These are phyloP conservation scores for Entomortierella parvispora DNA, from an alignment of 192 early-diverging fungal genomes.

Conservation along the genomic window DNA sequence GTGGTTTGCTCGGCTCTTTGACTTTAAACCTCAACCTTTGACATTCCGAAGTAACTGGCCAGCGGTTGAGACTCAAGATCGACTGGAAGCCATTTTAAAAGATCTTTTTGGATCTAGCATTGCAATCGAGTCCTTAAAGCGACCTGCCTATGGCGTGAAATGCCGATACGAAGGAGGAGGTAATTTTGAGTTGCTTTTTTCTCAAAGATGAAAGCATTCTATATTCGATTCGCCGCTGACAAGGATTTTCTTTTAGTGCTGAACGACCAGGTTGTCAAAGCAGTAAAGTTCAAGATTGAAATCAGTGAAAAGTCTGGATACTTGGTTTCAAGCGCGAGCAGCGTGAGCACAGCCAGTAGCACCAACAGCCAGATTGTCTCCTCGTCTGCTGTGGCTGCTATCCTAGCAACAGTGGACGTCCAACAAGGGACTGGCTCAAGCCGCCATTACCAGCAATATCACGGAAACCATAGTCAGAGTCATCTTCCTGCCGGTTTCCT, in stretches of 20 bases:
- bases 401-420: constrained; percentile 18
- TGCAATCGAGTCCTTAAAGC: constrained; percentile 22
- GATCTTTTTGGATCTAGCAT: constrained; percentile 26
- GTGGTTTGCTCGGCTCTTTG: constrained; percentile 47
- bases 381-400: constrained; percentile 23
- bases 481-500: neutral
- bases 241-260: constrained; percentile 8
- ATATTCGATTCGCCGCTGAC: neutral
- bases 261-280: constrained; percentile 19
- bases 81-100: constrained; percentile 31
- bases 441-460: neutral
- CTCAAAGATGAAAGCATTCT: too few relatives aligned
- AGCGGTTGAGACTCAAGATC: constrained; percentile 36
- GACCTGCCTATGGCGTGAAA: constrained; percentile 24
- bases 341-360: constrained; percentile 11
- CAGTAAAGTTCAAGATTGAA: constrained; percentile 51
- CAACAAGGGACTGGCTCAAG: neutral
- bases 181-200: neutral
- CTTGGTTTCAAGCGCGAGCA: constrained; percentile 13
- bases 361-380: constrained; percentile 11
- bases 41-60: constrained; percentile 39
- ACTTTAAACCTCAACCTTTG: constrained; percentile 48
- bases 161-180: constrained; percentile 45
- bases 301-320: constrained; percentile 21
- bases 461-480: constrained; percentile 20